Conservation (phyloP, 768 basidiomycete genomes). For the Pisolithus sp. region DNA sequence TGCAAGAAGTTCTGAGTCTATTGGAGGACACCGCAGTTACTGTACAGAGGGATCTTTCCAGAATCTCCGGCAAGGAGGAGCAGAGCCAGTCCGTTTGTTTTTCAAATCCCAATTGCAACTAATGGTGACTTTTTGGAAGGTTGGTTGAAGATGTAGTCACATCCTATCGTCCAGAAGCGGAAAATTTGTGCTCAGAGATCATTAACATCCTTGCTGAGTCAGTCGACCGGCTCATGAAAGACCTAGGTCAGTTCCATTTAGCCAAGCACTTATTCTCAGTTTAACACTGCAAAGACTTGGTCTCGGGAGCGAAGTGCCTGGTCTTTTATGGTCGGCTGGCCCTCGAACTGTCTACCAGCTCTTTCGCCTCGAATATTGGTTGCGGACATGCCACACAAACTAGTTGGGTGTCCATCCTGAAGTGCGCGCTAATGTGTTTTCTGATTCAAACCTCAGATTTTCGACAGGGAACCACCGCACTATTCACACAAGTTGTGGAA, state of each 20-base stretch:
- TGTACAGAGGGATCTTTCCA: conserved; percentile 54
- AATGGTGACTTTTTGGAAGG: conserved; percentile 24
- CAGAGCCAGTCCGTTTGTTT: conserved; percentile 36
- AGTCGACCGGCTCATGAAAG: conserved; percentile 24
- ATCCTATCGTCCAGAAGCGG: conserved; percentile 47
- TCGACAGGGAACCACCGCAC: conserved; percentile 31
- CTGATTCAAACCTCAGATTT: conserved; percentile 38
- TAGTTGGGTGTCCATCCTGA: conserved; percentile 26
- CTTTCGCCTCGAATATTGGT: conserved; percentile 40
- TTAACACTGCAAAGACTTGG: conserved; percentile 10
- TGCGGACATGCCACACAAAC: conserved; percentile 31
- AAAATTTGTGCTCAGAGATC: conserved; percentile 38
- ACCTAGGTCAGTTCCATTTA: conserved; percentile 29
- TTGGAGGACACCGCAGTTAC: conserved; percentile 55
- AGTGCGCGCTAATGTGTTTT: conserved; percentile 1
- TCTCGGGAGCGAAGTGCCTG: conserved; percentile 24
- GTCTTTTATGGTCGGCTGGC: conserved; percentile 47
- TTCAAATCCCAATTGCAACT: not conserved
- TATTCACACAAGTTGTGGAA: conserved; percentile 43
- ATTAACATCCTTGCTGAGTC: conserved; percentile 35
- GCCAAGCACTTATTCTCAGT: not conserved
- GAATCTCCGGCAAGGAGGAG: conserved; percentile 36
- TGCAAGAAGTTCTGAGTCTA: conserved; percentile 50
- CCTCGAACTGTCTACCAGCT: conserved; percentile 39
- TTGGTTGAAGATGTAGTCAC: conserved; percentile 38